Evolutionary conservation across 306 rosid genomes (phyloP).

Genomic region (Quercus gilva): DNA sequence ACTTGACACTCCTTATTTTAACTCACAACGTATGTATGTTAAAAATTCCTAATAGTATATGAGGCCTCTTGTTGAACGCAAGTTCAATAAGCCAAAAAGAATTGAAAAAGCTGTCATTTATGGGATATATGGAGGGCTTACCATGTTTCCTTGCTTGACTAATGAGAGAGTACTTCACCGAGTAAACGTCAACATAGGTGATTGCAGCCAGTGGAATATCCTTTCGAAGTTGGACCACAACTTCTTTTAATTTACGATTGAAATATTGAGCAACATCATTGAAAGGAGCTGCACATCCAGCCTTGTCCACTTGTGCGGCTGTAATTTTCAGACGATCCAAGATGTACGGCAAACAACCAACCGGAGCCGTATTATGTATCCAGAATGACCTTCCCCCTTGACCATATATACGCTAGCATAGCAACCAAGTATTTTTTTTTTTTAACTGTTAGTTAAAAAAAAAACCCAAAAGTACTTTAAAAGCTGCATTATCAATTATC

Average conservation of each 20-base stretch:
- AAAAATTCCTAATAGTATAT: too few species aligned
- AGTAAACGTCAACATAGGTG: conserved; percentile 78
- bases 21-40: too few species aligned
- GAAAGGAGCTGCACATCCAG: conserved; percentile 58
- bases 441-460: not conserved
- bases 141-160: conserved; percentile 56
- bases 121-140: conserved; percentile 2
- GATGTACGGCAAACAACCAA: conserved; percentile 51
- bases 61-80: too few species aligned
- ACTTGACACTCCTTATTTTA: too few species aligned
- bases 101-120: too few species aligned
- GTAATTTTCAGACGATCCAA: conserved; percentile 27
- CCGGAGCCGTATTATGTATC: conserved; percentile 79
- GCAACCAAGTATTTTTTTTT: not conserved
- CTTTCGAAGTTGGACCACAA: conserved; percentile 42
- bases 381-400: conserved; percentile 62
- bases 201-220: conserved; percentile 66
- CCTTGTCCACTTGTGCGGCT: conserved; percentile 43
- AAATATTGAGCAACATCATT: conserved; percentile 65
- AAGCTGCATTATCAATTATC: too few species aligned
- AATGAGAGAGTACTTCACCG: conserved; percentile 62
- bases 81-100: too few species aligned
- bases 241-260: conserved; percentile 40
- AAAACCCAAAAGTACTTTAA: too few species aligned
- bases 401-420: conserved; percentile 38